Conservation (phyloP, 202 grass and related monocot genomes). For the Panicum hallii region DNA sequence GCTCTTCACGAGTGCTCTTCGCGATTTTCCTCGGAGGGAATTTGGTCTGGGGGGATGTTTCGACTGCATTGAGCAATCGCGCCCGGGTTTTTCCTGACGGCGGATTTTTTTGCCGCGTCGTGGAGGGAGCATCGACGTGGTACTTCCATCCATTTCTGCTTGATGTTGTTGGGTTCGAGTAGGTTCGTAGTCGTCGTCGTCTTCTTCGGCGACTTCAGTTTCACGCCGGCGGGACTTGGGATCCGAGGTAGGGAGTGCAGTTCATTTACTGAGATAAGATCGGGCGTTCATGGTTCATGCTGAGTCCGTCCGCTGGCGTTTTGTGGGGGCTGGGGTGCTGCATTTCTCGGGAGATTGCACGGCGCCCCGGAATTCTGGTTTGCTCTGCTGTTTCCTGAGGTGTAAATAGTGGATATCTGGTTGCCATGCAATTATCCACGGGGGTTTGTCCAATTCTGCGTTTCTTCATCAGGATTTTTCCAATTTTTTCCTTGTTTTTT, state of each 20-base stretch:
- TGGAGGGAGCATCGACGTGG: background rate
- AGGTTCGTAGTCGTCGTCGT: background rate
- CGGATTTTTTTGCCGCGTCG: background rate
- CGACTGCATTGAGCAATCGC: background rate
- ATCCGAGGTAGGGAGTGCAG: background rate
- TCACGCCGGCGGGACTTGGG: background rate
- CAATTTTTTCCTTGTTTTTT: background rate
- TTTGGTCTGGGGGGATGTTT: background rate
- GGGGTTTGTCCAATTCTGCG: background rate
- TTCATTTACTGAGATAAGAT: slow-evolving; percentile 16
- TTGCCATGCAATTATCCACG: slow-evolving; percentile 1
- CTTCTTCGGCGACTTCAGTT: background rate
- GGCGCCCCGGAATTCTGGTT: background rate
- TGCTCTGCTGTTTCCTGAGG: slow-evolving; percentile 20
- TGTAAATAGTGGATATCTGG: background rate
- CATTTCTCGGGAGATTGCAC: background rate
- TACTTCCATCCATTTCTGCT: background rate
- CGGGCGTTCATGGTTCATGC: background rate
- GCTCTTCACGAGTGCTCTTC: background rate
- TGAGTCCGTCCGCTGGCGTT: background rate
- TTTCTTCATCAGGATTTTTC: slow-evolving; percentile 25
- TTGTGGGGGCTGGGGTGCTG: background rate
- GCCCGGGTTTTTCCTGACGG: background rate
- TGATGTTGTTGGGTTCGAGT: slow-evolving; percentile 1
- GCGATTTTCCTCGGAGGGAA: background rate